Percentiles rank a stretch among this genome's conserved stretches.
phyloP scores from a whole-genome alignment of 2,329 filamentous ascomycete genomes.

The Fusarium agapanthi region DNA sequence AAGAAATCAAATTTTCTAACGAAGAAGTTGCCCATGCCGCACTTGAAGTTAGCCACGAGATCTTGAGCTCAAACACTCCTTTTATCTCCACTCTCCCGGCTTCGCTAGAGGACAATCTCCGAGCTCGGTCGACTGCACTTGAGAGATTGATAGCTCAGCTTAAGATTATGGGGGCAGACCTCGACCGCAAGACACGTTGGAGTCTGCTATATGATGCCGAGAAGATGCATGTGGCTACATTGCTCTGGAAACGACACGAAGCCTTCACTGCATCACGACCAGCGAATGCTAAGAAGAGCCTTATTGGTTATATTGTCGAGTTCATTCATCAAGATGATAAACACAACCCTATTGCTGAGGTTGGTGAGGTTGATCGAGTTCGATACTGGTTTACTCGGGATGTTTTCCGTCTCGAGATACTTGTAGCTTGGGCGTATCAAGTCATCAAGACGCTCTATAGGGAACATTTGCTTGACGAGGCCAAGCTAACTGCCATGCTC shows the following conservation, averaged over 20 bases:
- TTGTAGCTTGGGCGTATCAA: conserved; percentile 82
- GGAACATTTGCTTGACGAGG: conserved; percentile 65
- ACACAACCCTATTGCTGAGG: conserved; percentile 68
- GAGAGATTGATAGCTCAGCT: conserved; percentile 79
- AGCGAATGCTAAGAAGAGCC: conserved; percentile 70
- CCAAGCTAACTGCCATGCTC: conserved; percentile 63
- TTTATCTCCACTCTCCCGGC: conserved; percentile 78
- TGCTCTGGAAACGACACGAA: conserved; percentile 85
- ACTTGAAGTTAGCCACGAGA: conserved; percentile 79
- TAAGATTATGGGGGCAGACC: conserved; percentile 67
- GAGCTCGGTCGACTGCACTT: conserved; percentile 75
- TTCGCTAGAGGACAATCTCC: conserved; percentile 83
- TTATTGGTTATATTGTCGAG: conserved; percentile 78
- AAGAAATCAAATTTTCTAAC: conserved; percentile 71
- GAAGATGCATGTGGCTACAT: conserved; percentile 81
- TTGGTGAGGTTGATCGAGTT: conserved; percentile 79
- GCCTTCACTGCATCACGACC: conserved; percentile 67
- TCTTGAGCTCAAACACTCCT: conserved; percentile 78
- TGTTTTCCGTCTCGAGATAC: conserved; percentile 74
- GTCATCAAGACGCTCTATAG: conserved; percentile 77
- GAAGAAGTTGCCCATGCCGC: conserved; percentile 81
- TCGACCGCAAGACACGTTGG: conserved; percentile 79
- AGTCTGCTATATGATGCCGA: conserved; percentile 88
- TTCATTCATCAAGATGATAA: conserved; percentile 81
- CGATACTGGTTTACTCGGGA: conserved; percentile 89